phyloP scores from a whole-genome alignment of 2,329 filamentous ascomycete genomes.

The Diplodia mutila region DNA sequence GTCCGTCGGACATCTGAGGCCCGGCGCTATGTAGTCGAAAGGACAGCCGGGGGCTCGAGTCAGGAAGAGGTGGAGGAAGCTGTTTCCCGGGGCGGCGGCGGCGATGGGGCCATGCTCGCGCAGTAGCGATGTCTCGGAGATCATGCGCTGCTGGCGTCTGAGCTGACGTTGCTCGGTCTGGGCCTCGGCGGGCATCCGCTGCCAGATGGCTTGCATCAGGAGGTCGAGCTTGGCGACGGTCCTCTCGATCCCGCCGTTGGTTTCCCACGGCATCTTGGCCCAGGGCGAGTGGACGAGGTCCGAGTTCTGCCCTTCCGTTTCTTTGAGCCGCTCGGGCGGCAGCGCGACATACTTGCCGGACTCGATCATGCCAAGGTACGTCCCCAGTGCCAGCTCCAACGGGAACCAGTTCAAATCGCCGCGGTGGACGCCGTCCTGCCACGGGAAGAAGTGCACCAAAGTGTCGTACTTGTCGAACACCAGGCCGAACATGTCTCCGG shows the following conservation, averaged over 20 bases:
- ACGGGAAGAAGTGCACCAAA: background rate
- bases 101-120: background rate
- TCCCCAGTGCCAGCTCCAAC: slow-evolving; percentile 18
- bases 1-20: slow-evolving; percentile 6
- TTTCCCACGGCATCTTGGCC: slow-evolving; percentile 7
- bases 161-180: background rate
- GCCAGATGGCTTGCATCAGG: slow-evolving; percentile 13
- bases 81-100: background rate
- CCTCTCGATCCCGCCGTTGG: background rate
- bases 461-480: slow-evolving; percentile 8
- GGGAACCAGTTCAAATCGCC: slow-evolving; percentile 3
- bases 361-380: slow-evolving; percentile 19
- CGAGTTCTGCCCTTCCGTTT: background rate
- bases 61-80: slow-evolving; percentile 13
- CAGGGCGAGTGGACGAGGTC: background rate
- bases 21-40: slow-evolving; percentile 19
- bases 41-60: slow-evolving; percentile 6
- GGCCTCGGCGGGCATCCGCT: background rate
- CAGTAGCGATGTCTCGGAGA: background rate
- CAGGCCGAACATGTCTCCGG: background rate
- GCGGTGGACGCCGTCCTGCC: background rate
- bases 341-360: background rate
- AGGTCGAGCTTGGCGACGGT: slow-evolving; percentile 7
- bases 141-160: background rate
- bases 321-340: background rate